Base-by-base conservation (phyloP, 345 rosid genomes). In the Pistacia atlantica region DNA sequence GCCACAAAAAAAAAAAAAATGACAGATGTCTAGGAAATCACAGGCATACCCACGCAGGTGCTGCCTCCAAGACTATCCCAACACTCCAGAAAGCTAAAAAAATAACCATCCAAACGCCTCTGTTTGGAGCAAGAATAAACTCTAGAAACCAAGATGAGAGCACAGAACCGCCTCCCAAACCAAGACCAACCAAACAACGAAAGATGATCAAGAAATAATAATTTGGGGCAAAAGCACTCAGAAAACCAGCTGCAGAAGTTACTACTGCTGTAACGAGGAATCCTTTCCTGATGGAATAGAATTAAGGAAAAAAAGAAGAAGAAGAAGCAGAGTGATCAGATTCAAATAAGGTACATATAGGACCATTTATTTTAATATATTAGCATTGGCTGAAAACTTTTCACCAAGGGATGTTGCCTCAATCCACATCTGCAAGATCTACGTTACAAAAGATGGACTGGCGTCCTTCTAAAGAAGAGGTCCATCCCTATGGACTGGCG, bases 131-230 rank as follows among this genome's bases (percentile, higher is more conserved):
- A n/a, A n/a, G n/a, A n/a, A n/a, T n/a, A n/a, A n/a, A n/a, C n/a
- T n/a, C n/a, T n/a, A n/a, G n/a, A n/a, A n/a, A n/a, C n/a, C n/a
- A n/a, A n/a, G n/a, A 86, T 28, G 80, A 84, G 55, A 95, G 95
- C 62, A 95, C 98, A 79, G 91, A 98, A 51, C 95, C 98, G 45
- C 98, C 98, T 79, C 98, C 98, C 74, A 95, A 72, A 46, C 98
- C 98, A 66, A 95, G 86, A 76, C 98, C 98, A 77, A 95, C 98
- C 38, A 95, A 83, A 77, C 89, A 87, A 31, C 98, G 94, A 48
- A 88, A 82, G 77, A 84, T 70, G 74, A 93, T 51, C 78, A 95
- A 77, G 25, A 81, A 75, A 70, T 49, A 64, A 78, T 93, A 95
- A 81, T 85, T 95, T 5, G 92, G 93, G 72, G 98, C 66, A 59